Base-by-base conservation (phyloP, 768 basidiomycete genomes). In the Amanita pallidorosea region DNA sequence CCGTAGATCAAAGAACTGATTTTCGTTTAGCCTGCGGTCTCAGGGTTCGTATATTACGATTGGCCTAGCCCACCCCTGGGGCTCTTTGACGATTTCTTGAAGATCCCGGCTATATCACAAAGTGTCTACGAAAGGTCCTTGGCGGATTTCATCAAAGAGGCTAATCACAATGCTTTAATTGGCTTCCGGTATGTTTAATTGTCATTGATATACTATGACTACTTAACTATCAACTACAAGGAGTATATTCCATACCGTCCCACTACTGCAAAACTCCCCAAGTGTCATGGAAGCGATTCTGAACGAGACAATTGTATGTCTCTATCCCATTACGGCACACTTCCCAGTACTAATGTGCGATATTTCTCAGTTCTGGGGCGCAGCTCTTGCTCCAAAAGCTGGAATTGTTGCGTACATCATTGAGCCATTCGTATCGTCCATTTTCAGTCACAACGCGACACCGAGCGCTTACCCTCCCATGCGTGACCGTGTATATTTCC, bases 71-170 rank as follows among this genome's bases (percentile, higher is more conserved):
- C 69, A 2, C 74, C 73, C 1, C 45, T 53, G 0, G 74, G 71
- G 1, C 67, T 75, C 25, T 76, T 76, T 53, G 73, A 76, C 49
- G 69, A 69, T 11, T 73, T 74, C 60, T 48, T 75, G 15, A 64
- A 63, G 7, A 71, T 76, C 31, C 70, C 71, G 0, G 47, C 56
- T 17, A 25, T 67, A 20, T 54, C 55, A 7, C 54, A 60, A 34
- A 65, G 70, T 47, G 58, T 73, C 1, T 49, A 50, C 11, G 72
- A 71, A 0, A 61, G 68, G 13, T 60, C 61, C 0, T 72, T 68
- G 51, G 12, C 61, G 5, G 60, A 63, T 7, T 57, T 75, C 5
- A 66, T 75, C 0, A 49, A 60, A 41, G 48, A 61, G 3, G 52
- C 67, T 3, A 62, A 66, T n/a, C 49, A 61, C 2, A 64, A 67